Evolutionary conservation across 345 rosid genomes (phyloP).

Genomic region (Eucalyptus tenuipes): DNA sequence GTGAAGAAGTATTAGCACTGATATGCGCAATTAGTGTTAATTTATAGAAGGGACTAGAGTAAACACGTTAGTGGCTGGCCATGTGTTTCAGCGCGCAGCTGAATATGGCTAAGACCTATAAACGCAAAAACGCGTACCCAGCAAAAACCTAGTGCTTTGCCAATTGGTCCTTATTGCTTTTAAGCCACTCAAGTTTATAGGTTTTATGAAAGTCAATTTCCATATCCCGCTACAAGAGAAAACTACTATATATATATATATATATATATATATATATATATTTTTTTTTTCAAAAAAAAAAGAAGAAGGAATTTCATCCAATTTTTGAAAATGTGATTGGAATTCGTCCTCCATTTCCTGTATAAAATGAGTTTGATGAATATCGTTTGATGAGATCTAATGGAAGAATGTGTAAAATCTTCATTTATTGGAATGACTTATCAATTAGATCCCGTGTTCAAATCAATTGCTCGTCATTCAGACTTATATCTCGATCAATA

Average conservation of each 20-base stretch:
- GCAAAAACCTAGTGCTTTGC: too few relatives aligned
- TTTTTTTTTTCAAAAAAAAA: too few relatives aligned
- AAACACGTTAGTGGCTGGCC: not conserved
- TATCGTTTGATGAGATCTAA: not conserved
- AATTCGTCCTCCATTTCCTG: not conserved
- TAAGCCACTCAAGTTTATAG: too few relatives aligned
- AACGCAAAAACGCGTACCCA: not conserved
- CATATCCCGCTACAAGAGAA: too few relatives aligned
- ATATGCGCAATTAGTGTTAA: too few relatives aligned
- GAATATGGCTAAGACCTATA: not conserved
- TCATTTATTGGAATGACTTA: not conserved
- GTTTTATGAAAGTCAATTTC: too few relatives aligned
- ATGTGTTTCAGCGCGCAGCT: not conserved
- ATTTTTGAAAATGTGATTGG: not conserved
- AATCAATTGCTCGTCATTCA: accelerated
- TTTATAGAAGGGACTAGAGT: not conserved
- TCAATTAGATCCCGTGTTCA: not conserved
- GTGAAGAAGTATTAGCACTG: not conserved
- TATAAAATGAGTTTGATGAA: not conserved
- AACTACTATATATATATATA: too few relatives aligned
- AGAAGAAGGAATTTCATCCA: not conserved
- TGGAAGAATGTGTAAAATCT: not conserved
- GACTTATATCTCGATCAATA: too few relatives aligned
- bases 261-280: too few relatives aligned
- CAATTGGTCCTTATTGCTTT: too few relatives aligned